These are phyloP conservation scores for Leucosporidium scottii DNA, from an alignment of 768 basidiomycete genomes.

Conservation along the genomic window DNA sequence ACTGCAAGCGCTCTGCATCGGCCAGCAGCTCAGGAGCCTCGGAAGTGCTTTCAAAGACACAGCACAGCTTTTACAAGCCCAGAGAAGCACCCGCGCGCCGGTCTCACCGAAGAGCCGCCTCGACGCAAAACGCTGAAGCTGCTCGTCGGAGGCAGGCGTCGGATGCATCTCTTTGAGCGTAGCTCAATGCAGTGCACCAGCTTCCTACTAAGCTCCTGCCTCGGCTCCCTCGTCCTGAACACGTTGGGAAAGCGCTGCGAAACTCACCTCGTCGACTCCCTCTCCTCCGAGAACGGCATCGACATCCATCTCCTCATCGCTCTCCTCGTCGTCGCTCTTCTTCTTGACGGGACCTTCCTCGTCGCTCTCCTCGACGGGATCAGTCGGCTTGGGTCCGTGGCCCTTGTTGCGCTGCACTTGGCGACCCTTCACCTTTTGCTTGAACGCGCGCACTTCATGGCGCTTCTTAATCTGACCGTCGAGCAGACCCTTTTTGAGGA, in stretches of 20 bases:
- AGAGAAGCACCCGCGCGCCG: conserved; percentile 56
- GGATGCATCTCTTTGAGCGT: background rate
- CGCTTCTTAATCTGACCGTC: conserved; percentile 77
- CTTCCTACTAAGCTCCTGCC: too few relatives aligned
- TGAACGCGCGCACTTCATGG: conserved; percentile 68
- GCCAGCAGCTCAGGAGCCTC: too few relatives aligned
- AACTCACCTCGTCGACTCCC: conserved; percentile 33
- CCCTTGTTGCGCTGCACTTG: conserved; percentile 42
- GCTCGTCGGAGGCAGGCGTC: background rate
- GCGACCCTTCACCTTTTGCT: conserved; percentile 62
- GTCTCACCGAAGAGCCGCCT: too few relatives aligned
- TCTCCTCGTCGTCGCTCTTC: conserved; percentile 36
- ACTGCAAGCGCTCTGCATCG: conserved; percentile 51
- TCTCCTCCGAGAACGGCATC: conserved; percentile 26
- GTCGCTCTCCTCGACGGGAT: conserved; percentile 39
- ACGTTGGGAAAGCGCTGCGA: conserved; percentile 15
- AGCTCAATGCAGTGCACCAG: background rate
- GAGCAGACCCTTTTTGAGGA: conserved; percentile 77
- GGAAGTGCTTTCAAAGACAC: too few relatives aligned
- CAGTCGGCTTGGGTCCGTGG: conserved; percentile 40
- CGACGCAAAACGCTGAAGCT: too few relatives aligned
- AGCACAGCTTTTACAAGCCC: conserved; percentile 43
- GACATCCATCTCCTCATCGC: conserved; percentile 29
- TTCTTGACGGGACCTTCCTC: conserved; percentile 35
- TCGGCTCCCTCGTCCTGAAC: background rate